phyloP scores from a whole-genome alignment of 2,329 filamentous ascomycete species.

The Aspergillus sp. region DNA sequence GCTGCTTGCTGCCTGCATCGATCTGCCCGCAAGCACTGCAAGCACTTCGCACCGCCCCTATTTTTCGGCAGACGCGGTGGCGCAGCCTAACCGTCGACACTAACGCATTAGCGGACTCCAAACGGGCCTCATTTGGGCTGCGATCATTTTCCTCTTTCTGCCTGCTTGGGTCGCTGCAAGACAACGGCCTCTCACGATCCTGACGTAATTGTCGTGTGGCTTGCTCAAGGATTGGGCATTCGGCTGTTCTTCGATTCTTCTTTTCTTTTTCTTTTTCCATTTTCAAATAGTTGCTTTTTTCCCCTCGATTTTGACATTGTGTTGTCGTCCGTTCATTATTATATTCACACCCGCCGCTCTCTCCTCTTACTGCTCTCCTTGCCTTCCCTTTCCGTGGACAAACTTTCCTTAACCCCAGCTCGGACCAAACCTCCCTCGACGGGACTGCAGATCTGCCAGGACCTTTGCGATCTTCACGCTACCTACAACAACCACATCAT shows the following conservation, averaged over 20 bases:
- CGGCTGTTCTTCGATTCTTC: slow-evolving; percentile 20
- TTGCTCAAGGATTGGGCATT: slow-evolving; percentile 20
- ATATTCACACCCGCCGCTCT: slow-evolving; percentile 18
- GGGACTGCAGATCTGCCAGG: slow-evolving; percentile 17
- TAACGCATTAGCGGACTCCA: slow-evolving; percentile 24
- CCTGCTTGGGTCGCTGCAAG: slow-evolving; percentile 25
- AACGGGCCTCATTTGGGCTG: slow-evolving; percentile 19
- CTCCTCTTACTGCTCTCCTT: slow-evolving; percentile 16
- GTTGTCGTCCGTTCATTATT: slow-evolving; percentile 16
- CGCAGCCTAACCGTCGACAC: slow-evolving; percentile 25
- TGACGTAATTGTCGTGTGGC: slow-evolving; percentile 30
- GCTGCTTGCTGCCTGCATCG: neutral
- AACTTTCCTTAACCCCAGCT: slow-evolving; percentile 4
- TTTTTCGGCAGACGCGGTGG: slow-evolving; percentile 22
- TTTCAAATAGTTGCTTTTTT: slow-evolving; percentile 15
- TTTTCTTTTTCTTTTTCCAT: slow-evolving; percentile 28
- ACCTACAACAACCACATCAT: slow-evolving; percentile 4
- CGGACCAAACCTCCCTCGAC: slow-evolving; percentile 26
- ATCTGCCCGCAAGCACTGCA: neutral
- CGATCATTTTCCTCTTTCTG: slow-evolving; percentile 20
- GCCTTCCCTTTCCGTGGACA: slow-evolving; percentile 15
- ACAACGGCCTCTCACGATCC: slow-evolving; percentile 25
- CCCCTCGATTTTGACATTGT: slow-evolving; percentile 20
- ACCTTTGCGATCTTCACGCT: slow-evolving; percentile 12
- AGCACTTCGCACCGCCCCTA: slow-evolving; percentile 2